Evolutionary conservation across 164 flowering plant genomes (phyloP), one percentile per base, ranked within the genome.

Genomic region (Berberis vulgaris): DNA sequence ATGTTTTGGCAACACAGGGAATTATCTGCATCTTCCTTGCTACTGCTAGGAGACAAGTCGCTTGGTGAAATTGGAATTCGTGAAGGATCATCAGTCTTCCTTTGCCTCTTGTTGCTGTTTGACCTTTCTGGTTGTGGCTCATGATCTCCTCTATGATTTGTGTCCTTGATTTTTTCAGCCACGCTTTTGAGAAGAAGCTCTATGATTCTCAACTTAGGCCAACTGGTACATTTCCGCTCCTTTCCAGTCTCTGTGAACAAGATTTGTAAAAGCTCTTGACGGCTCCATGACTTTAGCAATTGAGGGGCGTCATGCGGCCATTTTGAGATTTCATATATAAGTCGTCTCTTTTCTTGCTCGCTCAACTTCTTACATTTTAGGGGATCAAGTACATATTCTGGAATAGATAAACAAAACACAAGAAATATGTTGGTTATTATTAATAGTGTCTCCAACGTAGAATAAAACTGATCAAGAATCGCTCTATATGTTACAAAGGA

Each of bases 191-290:
- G 71, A 71, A 93, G 97, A 41, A 79, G 78, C 56, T 88, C 96
- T 54, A 90, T 88, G 57, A 90, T 82, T 81, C 79, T 84, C 41
- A 73, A 46, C 74, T 94, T 94, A n/a, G 96, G 80, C 79, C 84
- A 74, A 61, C 95, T 92, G 3, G 95, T 84, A 62, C 84, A 91
- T 70, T 94, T 91, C 66, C 96, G 80, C 66, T 90, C 97, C 69
- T 89, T 89, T 63, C 98, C 98, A 83, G 83, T 79, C 76, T 88
- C 97, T 57, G 83, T 85, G 76, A 96, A 91, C 54, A 90, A 81
- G 63, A 94, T 78, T 73, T 90, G 80, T 43, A 88, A 55, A 80
- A 94, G 84, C 62, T 91, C 98, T 64, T 84, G 84, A 26, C 96
- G 92, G 66, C 86, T 94, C 89, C 92, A 91, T 66, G 89, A 72